Base-by-base conservation (phyloP, 2,329 filamentous ascomycete species). In the Chaetomium sp. region DNA sequence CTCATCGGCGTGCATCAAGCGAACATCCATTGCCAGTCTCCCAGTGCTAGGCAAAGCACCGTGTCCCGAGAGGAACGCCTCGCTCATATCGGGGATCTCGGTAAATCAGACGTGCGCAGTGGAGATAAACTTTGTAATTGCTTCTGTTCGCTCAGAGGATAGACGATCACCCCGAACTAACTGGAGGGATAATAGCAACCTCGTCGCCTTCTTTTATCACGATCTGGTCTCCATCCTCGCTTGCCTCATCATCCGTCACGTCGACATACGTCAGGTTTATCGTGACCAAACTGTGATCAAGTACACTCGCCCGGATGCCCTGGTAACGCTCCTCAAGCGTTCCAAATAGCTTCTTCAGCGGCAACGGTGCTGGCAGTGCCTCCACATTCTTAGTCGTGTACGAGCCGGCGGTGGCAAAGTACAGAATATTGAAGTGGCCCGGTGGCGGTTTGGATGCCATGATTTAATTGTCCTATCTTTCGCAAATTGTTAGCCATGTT, bases 141-240 rank as follows among this genome's bases (percentile, higher is more conserved):
- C 5, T 34, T 1, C 6, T 49, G 34, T 35, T 5, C 36, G 27
- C 35, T 11, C 14, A n/a, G 5, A 9, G n/a, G 9, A 19, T 10
- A 2, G 1, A 1, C 5, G 12, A 34, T 78, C 71, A 94, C 4
- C 89, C 89, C 40, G 89, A 91, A 75, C 89, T 95, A 62, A 95
- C 90, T 8, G 90, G 89, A 37, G 90, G 89, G 55, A 95, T 92
- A 38, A 95, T 87, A 43, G 87, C 90, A 54, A 95, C 88, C 73
- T 95, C 90, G 67, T 95, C 89, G 34, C 86, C 88, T 59, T 82
- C 82, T 51, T 82, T 72, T 55, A 95, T 87, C 54, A 81, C 68
- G 33, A 76, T 62, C n/a, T 73, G 73, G 47, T 72, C 70, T 14
- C 72, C 72, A 47, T 71, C 71, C 10, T 69, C 70, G 14, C 70